These are phyloP conservation scores for Penicillium digitatum DNA, from an alignment of 2,329 filamentous ascomycete genomes.

Conservation along the genomic window DNA sequence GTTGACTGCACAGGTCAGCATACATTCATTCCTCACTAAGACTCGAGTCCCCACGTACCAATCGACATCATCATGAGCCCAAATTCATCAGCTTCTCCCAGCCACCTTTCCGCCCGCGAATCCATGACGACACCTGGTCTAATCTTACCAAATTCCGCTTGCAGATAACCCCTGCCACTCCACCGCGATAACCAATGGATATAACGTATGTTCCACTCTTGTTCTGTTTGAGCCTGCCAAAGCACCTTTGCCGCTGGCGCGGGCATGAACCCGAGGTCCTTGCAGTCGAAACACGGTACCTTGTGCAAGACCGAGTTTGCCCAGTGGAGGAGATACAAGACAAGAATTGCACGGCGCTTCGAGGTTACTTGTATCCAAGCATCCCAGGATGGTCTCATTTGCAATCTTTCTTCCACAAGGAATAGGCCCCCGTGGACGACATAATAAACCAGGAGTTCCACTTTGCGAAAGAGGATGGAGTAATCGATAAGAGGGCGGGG, in stretches of 20 bases:
- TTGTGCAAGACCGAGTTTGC: conserved; percentile 38
- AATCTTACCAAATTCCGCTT: conserved; percentile 6
- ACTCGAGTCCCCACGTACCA: conserved; percentile 18
- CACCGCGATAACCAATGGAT: conserved; percentile 9
- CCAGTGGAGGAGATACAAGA: conserved; percentile 40
- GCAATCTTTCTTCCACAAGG: conserved; percentile 34
- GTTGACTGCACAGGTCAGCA: not conserved
- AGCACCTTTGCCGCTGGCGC: conserved; percentile 39
- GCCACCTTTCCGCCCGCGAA: conserved; percentile 37
- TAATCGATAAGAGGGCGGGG: conserved; percentile 9
- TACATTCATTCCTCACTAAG: not conserved
- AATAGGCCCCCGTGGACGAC: conserved; percentile 33
- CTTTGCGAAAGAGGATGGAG: conserved; percentile 27
- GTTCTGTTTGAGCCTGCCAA: conserved; percentile 35
- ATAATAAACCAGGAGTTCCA: conserved; percentile 33
- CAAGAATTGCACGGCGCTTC: conserved; percentile 48
- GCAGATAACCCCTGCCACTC: conserved; percentile 4
- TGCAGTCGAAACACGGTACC: conserved; percentile 35
- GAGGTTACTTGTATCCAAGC: conserved; percentile 51
- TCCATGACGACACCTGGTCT: conserved; percentile 29
- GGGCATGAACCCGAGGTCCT: conserved; percentile 39
- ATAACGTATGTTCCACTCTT: conserved; percentile 36
- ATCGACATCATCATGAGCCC: conserved; percentile 41
- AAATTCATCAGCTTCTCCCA: conserved; percentile 45
- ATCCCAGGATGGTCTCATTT: conserved; percentile 34